Conservation (phyloP, 139 green algal genomes). For the Tetraselmis chui region DNA sequence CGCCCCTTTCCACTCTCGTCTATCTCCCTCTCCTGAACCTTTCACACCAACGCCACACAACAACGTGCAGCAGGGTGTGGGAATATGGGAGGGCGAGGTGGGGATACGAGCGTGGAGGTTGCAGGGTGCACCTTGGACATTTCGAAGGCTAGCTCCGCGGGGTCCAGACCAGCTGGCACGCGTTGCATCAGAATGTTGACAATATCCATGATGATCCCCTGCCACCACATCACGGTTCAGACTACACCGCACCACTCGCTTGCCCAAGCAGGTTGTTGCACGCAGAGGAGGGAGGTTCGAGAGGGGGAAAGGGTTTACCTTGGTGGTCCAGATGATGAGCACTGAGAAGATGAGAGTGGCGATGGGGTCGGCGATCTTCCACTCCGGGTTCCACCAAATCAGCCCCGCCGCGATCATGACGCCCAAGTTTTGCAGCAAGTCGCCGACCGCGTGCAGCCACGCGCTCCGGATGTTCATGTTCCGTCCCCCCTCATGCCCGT, state of each 20-base stretch:
- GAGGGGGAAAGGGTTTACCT: neutral
- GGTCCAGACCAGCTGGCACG: slow-evolving; percentile 54
- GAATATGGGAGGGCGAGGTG: too few species aligned
- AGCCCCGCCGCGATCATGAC: slow-evolving; percentile 74
- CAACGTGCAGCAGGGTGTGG: too few species aligned
- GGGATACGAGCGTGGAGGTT: too few species aligned
- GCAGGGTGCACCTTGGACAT: neutral
- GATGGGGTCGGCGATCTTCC: slow-evolving; percentile 64
- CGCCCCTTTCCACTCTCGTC: too few species aligned
- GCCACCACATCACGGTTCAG: neutral
- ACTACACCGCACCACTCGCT: too few species aligned
- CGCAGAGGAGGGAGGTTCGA: too few species aligned
- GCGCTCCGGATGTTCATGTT: slow-evolving; percentile 70
- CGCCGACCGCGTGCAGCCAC: slow-evolving; percentile 85
- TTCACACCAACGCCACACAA: too few species aligned
- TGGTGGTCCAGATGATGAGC: slow-evolving; percentile 81
- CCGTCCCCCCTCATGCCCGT: neutral
- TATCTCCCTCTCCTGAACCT: too few species aligned
- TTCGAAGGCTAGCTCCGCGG: slow-evolving; percentile 19
- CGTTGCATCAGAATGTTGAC: slow-evolving; percentile 89
- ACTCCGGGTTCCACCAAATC: slow-evolving; percentile 74
- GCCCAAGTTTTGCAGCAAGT: slow-evolving; percentile 85
- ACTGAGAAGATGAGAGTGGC: slow-evolving; percentile 91
- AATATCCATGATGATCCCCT: slow-evolving; percentile 74
- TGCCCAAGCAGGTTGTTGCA: too few species aligned